phyloP scores from a whole-genome alignment of 2,329 filamentous ascomycete genomes.

The Microsporum audouinii region DNA sequence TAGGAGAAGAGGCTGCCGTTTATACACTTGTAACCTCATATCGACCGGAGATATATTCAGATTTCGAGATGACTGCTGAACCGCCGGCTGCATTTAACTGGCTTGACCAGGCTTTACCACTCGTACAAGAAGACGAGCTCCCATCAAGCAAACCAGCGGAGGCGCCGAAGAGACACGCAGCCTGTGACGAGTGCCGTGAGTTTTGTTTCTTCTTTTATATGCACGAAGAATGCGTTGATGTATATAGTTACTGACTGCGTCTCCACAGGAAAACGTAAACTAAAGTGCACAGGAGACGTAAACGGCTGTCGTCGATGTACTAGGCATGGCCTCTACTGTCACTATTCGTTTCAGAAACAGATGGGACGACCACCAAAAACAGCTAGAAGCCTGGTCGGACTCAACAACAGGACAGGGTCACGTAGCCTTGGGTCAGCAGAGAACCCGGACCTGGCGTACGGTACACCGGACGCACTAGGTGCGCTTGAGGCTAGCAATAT shows the following conservation, averaged over 20 bases:
- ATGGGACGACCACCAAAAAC: conserved; percentile 39
- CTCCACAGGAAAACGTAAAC: conserved; percentile 34
- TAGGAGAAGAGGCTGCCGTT: background rate
- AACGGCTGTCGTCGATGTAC: conserved; percentile 33
- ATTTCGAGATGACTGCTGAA: background rate
- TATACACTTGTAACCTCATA: background rate
- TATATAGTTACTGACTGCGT: conserved; percentile 9
- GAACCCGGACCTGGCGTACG: background rate
- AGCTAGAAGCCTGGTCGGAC: conserved; percentile 18
- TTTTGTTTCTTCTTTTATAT: conserved; percentile 10
- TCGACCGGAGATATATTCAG: background rate
- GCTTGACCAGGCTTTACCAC: conserved; percentile 1
- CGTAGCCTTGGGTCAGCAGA: background rate
- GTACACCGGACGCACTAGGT: conserved; percentile 13
- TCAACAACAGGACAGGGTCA: conserved; percentile 19
- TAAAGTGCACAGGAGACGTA: conserved; percentile 39
- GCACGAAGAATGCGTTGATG: conserved; percentile 12
- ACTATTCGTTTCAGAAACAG: conserved; percentile 39
- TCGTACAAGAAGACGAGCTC: conserved; percentile 14
- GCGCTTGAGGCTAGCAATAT: conserved; percentile 20
- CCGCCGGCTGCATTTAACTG: background rate
- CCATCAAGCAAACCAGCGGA: conserved; percentile 1
- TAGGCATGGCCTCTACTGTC: conserved; percentile 32
- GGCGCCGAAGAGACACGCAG: conserved; percentile 33
- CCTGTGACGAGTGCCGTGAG: conserved; percentile 41